A percentile compares a stretch with the other conserved stretches of the same genome.
Conservation (phyloP, 2,329 filamentous ascomycete species). For the Piedraia hortae region DNA sequence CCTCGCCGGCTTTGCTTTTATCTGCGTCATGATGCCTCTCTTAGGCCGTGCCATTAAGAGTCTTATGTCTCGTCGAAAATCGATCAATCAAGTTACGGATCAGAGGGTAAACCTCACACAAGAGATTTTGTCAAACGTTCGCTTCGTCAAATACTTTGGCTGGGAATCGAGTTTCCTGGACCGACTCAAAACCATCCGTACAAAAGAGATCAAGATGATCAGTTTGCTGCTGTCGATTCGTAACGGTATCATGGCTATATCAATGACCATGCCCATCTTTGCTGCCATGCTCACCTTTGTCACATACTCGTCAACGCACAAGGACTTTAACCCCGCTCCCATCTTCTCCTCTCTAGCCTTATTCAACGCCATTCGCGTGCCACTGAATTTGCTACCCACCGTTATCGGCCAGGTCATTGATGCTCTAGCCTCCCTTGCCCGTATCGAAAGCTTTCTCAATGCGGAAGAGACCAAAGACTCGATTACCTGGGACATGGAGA, state of each 20-base stretch:
- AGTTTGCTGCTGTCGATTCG: slow-evolving; percentile 59
- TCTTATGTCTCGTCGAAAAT: slow-evolving; percentile 45
- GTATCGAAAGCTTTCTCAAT: slow-evolving; percentile 67
- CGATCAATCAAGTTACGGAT: slow-evolving; percentile 83
- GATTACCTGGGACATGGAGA: slow-evolving; percentile 26
- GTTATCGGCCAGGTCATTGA: slow-evolving; percentile 78
- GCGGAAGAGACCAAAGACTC: slow-evolving; percentile 65
- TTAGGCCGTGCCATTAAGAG: slow-evolving; percentile 51
- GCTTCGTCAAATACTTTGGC: slow-evolving; percentile 90
- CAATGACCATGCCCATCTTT: slow-evolving; percentile 71
- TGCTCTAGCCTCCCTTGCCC: slow-evolving; percentile 56
- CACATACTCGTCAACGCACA: slow-evolving; percentile 34
- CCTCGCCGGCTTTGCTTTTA: slow-evolving; percentile 58
- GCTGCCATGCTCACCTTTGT: slow-evolving; percentile 91
- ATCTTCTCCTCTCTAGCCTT: slow-evolving; percentile 83
- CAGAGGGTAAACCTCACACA: slow-evolving; percentile 75
- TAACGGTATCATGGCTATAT: slow-evolving; percentile 61
- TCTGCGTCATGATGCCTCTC: slow-evolving; percentile 51
- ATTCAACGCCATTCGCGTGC: slow-evolving; percentile 76
- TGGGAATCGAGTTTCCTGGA: slow-evolving; percentile 76
- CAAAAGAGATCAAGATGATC: slow-evolving; percentile 54
- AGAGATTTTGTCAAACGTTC: slow-evolving; percentile 69
- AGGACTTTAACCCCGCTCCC: slow-evolving; percentile 35
- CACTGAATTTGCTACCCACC: slow-evolving; percentile 65
- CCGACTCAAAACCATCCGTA: slow-evolving; percentile 45